phyloP scores from a whole-genome alignment of 1,139 yeast species.

The Komagataea norvegica region DNA sequence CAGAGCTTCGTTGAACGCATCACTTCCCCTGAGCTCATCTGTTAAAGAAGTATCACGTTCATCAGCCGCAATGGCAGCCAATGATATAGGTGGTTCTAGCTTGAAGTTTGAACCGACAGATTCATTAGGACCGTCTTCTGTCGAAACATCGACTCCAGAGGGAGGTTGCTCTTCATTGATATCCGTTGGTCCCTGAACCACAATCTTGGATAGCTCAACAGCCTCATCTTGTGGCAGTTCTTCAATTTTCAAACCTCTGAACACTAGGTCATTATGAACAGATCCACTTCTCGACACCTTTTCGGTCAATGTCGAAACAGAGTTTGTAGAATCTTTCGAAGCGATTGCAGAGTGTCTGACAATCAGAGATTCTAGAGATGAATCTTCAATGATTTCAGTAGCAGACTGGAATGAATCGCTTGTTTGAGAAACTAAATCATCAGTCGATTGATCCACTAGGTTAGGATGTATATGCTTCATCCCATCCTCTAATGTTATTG shows the following conservation, averaged over 20 bases:
- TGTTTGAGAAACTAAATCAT: constrained; percentile 17
- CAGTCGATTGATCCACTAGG: constrained; percentile 9
- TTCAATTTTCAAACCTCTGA: constrained; percentile 7
- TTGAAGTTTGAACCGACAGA: not conserved
- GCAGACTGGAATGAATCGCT: constrained; percentile 23
- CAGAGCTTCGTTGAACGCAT: constrained; percentile 15
- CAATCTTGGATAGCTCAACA: no score
- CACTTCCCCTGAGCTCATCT: constrained; percentile 20
- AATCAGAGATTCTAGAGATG: constrained; percentile 17
- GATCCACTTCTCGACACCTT: constrained; percentile 21
- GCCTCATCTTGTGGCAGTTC: no score
- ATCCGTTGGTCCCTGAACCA: no score
- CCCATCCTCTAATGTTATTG: constrained; percentile 17
- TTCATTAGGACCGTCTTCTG: no score
- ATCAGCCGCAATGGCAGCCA: constrained; percentile 8
- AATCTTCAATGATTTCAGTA: constrained; percentile 27
- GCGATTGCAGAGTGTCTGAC: constrained; percentile 19
- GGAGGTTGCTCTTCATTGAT: no score
- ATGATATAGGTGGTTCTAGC: constrained; percentile 10
- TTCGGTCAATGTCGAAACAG: constrained; percentile 30
- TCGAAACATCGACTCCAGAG: no score
- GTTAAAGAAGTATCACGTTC: constrained; percentile 16
- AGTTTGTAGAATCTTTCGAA: constrained; percentile 28
- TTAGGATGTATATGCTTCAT: constrained; percentile 10
- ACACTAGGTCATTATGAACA: constrained; percentile 11